These are phyloP conservation scores for Cercospora sp. DNA, from an alignment of 2,329 filamentous ascomycete genomes.

Conservation along the genomic window DNA sequence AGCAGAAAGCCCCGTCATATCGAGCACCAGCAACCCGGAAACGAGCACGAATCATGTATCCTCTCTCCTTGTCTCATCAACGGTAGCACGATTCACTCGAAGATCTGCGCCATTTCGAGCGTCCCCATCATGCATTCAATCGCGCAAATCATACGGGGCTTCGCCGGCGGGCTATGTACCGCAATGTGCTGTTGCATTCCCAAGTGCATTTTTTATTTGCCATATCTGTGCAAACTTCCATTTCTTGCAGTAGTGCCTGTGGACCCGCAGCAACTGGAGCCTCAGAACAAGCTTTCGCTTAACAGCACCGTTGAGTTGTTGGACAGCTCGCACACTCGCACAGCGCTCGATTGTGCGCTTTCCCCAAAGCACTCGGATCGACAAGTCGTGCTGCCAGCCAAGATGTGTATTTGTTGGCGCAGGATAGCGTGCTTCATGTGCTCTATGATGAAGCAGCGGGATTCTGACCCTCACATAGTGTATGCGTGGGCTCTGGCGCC, in stretches of 20 bases:
- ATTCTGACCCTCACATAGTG: not conserved
- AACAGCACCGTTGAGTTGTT: not conserved
- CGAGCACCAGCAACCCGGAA: not conserved
- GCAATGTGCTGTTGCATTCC: not conserved
- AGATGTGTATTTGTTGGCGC: not conserved
- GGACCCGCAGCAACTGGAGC: not conserved
- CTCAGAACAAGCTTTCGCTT: slow-evolving; percentile 2
- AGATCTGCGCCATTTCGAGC: not conserved
- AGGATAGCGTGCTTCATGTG: not conserved
- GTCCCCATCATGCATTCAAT: not conserved
- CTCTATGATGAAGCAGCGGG: not conserved
- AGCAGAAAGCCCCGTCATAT: not conserved
- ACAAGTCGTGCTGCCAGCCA: not conserved
- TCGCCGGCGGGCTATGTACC: not conserved
- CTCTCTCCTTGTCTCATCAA: not conserved
- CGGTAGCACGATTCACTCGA: not conserved
- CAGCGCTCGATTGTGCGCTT: not conserved
- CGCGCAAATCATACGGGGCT: not conserved
- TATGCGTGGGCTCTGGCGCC: not conserved
- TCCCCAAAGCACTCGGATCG: not conserved
- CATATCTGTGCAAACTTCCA: not conserved
- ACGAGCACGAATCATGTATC: not conserved
- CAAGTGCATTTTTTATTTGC: not conserved
- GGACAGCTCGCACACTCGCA: not conserved
- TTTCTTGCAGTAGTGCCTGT: not conserved